Evolutionary conservation across 352 stramenopile genomes (phyloP).

Genomic region (Phytophthora sojae): DNA sequence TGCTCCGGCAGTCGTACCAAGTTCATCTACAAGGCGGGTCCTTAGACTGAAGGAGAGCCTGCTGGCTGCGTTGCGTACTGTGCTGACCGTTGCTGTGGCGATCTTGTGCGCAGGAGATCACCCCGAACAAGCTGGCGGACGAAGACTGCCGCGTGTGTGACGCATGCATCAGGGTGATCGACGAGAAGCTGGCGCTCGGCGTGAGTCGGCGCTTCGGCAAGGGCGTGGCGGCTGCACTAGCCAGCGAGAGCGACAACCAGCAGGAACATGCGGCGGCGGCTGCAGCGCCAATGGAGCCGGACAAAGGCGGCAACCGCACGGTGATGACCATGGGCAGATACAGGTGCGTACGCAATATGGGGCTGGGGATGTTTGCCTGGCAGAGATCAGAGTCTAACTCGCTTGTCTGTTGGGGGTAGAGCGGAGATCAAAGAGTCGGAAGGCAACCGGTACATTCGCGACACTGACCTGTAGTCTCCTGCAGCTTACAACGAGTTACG

Average conservation of each 20-base stretch:
- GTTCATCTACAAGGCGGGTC: conserved; percentile 84
- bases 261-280: conserved; percentile 28
- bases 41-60: background rate
- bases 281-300: conserved; percentile 43
- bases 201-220: conserved; percentile 81
- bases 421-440: conserved; percentile 91
- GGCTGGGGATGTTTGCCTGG: background rate
- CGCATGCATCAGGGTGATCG: conserved; percentile 83
- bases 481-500: background rate
- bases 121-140: conserved; percentile 57
- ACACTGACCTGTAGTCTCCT: conserved; percentile 71
- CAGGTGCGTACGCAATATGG: conserved; percentile 49
- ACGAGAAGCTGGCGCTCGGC: conserved; percentile 83
- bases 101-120: conserved; percentile 60
- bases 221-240: conserved; percentile 20
- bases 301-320: conserved; percentile 68
- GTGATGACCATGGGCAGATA: conserved; percentile 87
- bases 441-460: conserved; percentile 89
- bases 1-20: conserved; percentile 84
- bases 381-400: background rate
- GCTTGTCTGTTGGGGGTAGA: conserved; percentile 32
- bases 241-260: conserved; percentile 47
- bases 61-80: background rate
- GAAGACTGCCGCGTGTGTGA: conserved; percentile 85
- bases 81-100: background rate